These are phyloP conservation scores for Leccinum aurantiacum DNA, from an alignment of 768 basidiomycete species.

Conservation along the genomic window DNA sequence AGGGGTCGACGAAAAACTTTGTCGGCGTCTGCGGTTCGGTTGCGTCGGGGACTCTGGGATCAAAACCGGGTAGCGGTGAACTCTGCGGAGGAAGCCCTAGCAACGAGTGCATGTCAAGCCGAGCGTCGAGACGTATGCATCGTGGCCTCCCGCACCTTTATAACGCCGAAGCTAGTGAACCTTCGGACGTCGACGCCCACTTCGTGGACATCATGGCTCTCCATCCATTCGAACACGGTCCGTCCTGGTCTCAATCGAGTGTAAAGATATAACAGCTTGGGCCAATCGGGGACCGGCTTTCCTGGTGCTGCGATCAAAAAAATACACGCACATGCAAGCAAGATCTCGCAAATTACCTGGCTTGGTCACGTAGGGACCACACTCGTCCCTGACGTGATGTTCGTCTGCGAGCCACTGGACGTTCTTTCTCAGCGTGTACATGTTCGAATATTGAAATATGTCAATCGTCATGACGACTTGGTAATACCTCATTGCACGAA, in stretches of 20 bases:
- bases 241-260: slow-evolving; percentile 81
- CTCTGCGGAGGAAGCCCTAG: slow-evolving; percentile 87
- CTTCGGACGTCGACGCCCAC: slow-evolving; percentile 87
- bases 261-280: slow-evolving; percentile 82
- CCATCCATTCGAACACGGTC: slow-evolving; percentile 87
- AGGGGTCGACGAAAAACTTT: slow-evolving; percentile 29
- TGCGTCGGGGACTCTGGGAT: slow-evolving; percentile 39
- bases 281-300: slow-evolving; percentile 75
- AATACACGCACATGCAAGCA: not conserved
- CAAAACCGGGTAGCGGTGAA: slow-evolving; percentile 90
- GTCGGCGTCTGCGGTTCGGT: slow-evolving; percentile 29
- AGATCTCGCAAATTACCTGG: slow-evolving; percentile 44
- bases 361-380: slow-evolving; percentile 86
- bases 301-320: slow-evolving; percentile 35
- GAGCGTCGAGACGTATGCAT: not conserved
- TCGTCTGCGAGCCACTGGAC: slow-evolving; percentile 89
- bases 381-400: slow-evolving; percentile 82
- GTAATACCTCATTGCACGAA: slow-evolving; percentile 66
- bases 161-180: slow-evolving; percentile 96
- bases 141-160: slow-evolving; percentile 60
- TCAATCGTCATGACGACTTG: slow-evolving; percentile 96
- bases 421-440: slow-evolving; percentile 88
- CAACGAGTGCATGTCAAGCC: not conserved
- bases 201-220: slow-evolving; percentile 63
- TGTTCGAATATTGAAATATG: slow-evolving; percentile 97